Evolutionary conservation across 2,329 filamentous ascomycete species (phyloP).

Genomic region (Coniella lustricola): DNA sequence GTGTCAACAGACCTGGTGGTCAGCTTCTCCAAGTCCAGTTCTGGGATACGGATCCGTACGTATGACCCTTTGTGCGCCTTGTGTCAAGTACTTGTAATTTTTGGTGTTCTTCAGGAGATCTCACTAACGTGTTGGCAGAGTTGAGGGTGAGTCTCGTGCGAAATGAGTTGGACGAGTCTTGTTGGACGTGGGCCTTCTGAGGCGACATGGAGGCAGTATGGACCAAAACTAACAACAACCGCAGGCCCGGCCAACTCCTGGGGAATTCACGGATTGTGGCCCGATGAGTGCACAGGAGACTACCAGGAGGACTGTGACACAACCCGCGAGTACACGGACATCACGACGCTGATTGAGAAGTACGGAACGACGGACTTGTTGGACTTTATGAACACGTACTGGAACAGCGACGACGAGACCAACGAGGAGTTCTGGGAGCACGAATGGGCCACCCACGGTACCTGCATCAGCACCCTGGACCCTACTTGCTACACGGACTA

Average conservation of each 20-base stretch:
- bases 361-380: slow-evolving; percentile 9
- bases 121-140: background rate
- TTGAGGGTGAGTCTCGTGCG: slow-evolving; percentile 4
- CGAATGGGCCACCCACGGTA: slow-evolving; percentile 14
- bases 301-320: slow-evolving; percentile 8
- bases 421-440: slow-evolving; percentile 14
- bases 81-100: background rate
- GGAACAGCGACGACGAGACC: slow-evolving; percentile 11
- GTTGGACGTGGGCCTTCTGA: background rate
- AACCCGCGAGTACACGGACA: slow-evolving; percentile 11
- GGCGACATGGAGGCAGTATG: background rate
- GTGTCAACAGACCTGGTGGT: slow-evolving; percentile 13
- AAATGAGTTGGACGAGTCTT: too few relatives aligned
- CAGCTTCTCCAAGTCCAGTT: slow-evolving; percentile 14
- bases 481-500: slow-evolving; percentile 10
- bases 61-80: background rate
- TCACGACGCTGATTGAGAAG: slow-evolving; percentile 10
- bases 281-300: slow-evolving; percentile 12
- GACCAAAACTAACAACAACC: background rate
- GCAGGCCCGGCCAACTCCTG: slow-evolving; percentile 13
- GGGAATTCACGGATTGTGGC: slow-evolving; percentile 15
- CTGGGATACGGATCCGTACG: slow-evolving; percentile 14
- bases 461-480: slow-evolving; percentile 13
- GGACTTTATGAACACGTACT: slow-evolving; percentile 12
- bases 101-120: background rate